phyloP scores from a whole-genome alignment of 495 filamentous ascomycete species.

The Cairneyella variabilis region DNA sequence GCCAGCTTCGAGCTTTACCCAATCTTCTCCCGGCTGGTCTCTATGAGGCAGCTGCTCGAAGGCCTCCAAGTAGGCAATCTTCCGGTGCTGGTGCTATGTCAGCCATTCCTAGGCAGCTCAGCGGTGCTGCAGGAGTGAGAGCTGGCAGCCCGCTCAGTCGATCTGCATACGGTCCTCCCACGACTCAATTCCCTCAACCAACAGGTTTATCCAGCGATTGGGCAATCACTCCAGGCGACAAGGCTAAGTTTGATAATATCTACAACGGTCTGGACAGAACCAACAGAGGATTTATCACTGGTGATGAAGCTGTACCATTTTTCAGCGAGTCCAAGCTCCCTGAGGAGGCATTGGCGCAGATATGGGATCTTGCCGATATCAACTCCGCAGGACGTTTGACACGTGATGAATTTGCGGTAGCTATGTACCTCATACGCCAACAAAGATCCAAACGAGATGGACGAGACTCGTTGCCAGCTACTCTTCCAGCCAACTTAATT shows the following conservation, averaged over 20 bases:
- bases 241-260: constrained; percentile 77
- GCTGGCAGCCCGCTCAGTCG: constrained; percentile 70
- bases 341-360: constrained; percentile 87
- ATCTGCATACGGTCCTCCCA: constrained; percentile 47
- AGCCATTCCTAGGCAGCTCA: constrained; percentile 71
- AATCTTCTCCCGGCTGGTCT: constrained; percentile 78
- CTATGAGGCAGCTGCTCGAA: constrained; percentile 85
- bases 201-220: constrained; percentile 64
- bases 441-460: constrained; percentile 70
- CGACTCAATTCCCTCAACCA: constrained; percentile 46
- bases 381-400: constrained; percentile 81
- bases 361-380: constrained; percentile 97
- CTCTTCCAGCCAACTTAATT: constrained; percentile 74
- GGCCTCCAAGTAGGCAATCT: constrained; percentile 48
- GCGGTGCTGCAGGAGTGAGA: constrained; percentile 53
- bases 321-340: constrained; percentile 87
- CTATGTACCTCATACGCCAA: constrained; percentile 93
- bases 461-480: constrained; percentile 57
- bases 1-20: constrained; percentile 73
- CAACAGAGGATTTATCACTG: constrained; percentile 77
- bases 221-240: constrained; percentile 78
- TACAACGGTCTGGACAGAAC: constrained; percentile 77
- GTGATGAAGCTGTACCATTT: constrained; percentile 91
- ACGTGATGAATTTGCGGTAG: constrained; percentile 91
- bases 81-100: constrained; percentile 44